A percentile compares a stretch with the other conserved stretches of the same genome.
Evolutionary conservation across 768 basidiomycete species (phyloP).

Genomic region (Dentipellis fragilis): DNA sequence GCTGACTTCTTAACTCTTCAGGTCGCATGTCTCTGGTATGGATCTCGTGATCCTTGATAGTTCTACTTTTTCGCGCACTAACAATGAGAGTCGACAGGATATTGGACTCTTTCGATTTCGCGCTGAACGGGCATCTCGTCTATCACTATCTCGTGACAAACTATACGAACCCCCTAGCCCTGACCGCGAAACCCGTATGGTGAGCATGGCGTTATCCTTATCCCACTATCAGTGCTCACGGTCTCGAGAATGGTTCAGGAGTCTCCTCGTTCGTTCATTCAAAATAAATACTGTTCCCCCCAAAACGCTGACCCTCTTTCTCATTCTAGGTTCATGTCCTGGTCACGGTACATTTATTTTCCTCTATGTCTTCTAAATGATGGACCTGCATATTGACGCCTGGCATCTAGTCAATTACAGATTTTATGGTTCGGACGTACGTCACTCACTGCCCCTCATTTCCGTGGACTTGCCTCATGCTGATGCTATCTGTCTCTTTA

Average conservation of each 20-base stretch:
- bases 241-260: conserved; percentile 25
- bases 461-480: not conserved
- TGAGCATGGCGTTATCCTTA: conserved; percentile 17
- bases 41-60: conserved; percentile 9
- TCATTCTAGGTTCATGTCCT: conserved; percentile 38
- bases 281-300: not conserved
- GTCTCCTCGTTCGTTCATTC: conserved; percentile 33
- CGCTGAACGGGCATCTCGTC: conserved; percentile 41
- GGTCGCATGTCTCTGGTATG: conserved; percentile 28
- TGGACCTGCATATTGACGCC: not conserved
- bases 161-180: conserved; percentile 36
- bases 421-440: conserved; percentile 39
- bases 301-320: not conserved
- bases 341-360: conserved; percentile 32
- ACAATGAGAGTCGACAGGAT: conserved; percentile 24
- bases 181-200: conserved; percentile 36
- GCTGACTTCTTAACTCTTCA: conserved; percentile 4
- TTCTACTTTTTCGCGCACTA: conserved; percentile 1
- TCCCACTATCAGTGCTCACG: not conserved
- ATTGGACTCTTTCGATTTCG: conserved; percentile 47
- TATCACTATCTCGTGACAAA: conserved; percentile 51
- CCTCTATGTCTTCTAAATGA: not conserved
- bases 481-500: not conserved
- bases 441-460: not conserved
- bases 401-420: conserved; percentile 32